Evolutionary conservation across 2,329 filamentous ascomycete species (phyloP).

Genomic region (Xylariaceae sp.): DNA sequence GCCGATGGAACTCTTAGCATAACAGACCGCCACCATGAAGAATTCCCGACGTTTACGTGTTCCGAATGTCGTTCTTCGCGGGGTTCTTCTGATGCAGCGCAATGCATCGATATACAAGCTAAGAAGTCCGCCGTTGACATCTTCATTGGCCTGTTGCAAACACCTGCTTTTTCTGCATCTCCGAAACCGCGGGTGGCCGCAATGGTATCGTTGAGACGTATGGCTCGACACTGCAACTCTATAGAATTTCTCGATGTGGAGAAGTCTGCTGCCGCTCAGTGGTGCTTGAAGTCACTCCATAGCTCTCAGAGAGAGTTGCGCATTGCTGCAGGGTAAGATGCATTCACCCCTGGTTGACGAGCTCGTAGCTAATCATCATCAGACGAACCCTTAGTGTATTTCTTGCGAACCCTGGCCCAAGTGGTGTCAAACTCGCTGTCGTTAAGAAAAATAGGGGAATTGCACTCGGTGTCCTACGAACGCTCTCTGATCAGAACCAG

Average conservation of each 20-base stretch:
- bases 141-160: slow-evolving; percentile 44
- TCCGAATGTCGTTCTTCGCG: slow-evolving; percentile 20
- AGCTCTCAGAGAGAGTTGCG: slow-evolving; percentile 83
- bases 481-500: slow-evolving; percentile 63
- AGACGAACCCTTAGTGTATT: slow-evolving; percentile 64
- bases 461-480: slow-evolving; percentile 65
- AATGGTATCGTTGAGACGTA: slow-evolving; percentile 64
- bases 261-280: slow-evolving; percentile 64
- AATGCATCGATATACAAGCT: slow-evolving; percentile 21
- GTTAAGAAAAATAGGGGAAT: slow-evolving; percentile 61
- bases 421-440: slow-evolving; percentile 37
- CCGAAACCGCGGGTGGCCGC: slow-evolving; percentile 61
- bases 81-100: slow-evolving; percentile 3
- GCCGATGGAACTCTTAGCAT: slow-evolving; percentile 41
- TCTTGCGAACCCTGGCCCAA: slow-evolving; percentile 42
- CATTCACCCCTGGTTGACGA: slow-evolving; percentile 10
- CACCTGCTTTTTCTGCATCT: slow-evolving; percentile 45
- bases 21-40: slow-evolving; percentile 6
- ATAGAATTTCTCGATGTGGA: slow-evolving; percentile 60
- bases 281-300: slow-evolving; percentile 73
- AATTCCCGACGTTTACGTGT: slow-evolving; percentile 20
- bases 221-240: slow-evolving; percentile 62
- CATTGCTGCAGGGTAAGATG: slow-evolving; percentile 66
- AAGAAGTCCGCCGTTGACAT: slow-evolving; percentile 40
- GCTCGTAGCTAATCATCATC: slow-evolving; percentile 19